Base-by-base conservation (phyloP, 2,329 filamentous ascomycete genomes). In the Ascochyta pisi region DNA sequence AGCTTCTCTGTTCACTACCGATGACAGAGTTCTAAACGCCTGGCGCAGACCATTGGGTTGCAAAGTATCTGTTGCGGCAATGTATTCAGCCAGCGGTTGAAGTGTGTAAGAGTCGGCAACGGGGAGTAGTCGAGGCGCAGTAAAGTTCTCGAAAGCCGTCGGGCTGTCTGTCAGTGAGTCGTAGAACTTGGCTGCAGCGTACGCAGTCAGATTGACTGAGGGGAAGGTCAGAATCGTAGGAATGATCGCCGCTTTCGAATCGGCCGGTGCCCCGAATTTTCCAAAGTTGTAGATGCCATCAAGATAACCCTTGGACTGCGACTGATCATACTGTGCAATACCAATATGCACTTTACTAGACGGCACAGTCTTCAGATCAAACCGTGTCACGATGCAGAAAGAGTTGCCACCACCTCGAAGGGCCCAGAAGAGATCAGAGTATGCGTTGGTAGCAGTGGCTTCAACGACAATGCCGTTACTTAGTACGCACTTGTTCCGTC, bases 401-500 rank as follows among this genome's bases (percentile, higher is more conserved):
- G 68, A 70, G 34, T 64, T 67, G 8, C 67, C 63, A 19, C 67
- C 67, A 9, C 70, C 69, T 23, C 63, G 55, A 15, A 74, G 55
- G 1, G 70, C 70, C 71, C 70, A 75, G 56, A 66, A 74, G 6
- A 74, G 63, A 46, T 74, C 70, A 4, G 69, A 61, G 47, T 73
- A 65, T 3, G 50, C 31, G 26, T 59, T 64, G 3, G 57, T 53
- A 2, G 62, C 63, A 23, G 62, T 71, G 3, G 58, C 68, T 22
- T 61, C 63, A 0, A 59, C 47, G 19, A 71, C 57, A 1, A 53
- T 45, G 3, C 71, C 71, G 38, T 64, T 61, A 9, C 69, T 60
- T 0, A 68, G 58, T 5, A 75, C 61, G n/a, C 56, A 61, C 64
- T 66, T 31, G 8, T 13, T 5, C 5, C 16, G 26, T 63, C n/a